Evolutionary conservation across 305 asterid species (phyloP).

Genomic region (Ilex paraguariensis): DNA sequence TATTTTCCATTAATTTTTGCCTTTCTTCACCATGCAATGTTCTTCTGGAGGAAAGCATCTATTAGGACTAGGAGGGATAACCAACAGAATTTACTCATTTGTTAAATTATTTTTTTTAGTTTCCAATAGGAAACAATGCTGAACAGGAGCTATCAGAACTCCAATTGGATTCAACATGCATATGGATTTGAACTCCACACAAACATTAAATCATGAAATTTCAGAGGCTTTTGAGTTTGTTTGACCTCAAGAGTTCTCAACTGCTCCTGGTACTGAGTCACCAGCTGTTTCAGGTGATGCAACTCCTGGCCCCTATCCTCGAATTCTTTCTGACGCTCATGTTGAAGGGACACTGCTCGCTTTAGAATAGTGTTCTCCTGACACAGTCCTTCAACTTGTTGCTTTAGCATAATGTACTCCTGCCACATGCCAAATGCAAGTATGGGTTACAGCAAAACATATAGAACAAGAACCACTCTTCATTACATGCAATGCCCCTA

Average conservation of each 20-base stretch:
- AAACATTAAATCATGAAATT: not conserved
- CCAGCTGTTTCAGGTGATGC: slow-evolving; percentile 78
- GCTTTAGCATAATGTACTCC: slow-evolving; percentile 71
- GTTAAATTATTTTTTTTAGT: no score
- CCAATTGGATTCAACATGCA: no score
- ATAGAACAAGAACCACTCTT: not conserved
- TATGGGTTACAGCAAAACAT: not conserved
- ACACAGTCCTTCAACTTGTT: slow-evolving; percentile 63
- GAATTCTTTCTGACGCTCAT: slow-evolving; percentile 85
- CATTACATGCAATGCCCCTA: not conserved
- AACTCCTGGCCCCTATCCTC: slow-evolving; percentile 75
- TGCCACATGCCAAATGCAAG: slow-evolving; percentile 13
- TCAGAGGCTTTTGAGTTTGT: not conserved
- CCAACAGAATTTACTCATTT: no score
- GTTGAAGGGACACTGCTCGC: slow-evolving; percentile 38
- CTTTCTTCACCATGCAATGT: no score
- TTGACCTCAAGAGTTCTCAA: slow-evolving; percentile 89
- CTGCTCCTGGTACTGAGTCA: slow-evolving; percentile 91
- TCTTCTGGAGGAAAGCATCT: no score
- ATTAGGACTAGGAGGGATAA: no score
- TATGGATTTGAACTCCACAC: not conserved
- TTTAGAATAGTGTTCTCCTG: slow-evolving; percentile 65
- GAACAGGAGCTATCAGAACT: not conserved
- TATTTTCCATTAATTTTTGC: no score
- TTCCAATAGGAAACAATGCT: no score